Base-by-base conservation (phyloP, 306 rosid genomes). In the Acmispon strigosus region DNA sequence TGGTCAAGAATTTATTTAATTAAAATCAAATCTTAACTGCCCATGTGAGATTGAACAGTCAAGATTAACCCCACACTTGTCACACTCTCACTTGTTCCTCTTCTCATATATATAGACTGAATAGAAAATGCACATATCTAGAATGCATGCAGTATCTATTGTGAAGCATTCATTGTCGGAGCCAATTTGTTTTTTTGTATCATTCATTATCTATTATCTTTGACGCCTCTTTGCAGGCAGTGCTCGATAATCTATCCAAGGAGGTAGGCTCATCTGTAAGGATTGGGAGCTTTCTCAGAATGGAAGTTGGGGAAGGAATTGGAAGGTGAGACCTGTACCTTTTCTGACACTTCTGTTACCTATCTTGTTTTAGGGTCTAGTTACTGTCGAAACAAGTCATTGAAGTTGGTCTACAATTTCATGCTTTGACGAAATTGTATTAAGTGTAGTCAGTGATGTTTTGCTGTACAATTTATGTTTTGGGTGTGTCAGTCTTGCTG, bases 281-380 rank as follows among this genome's bases (percentile, higher is more conserved):
- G 89, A 76, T 91, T 56, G 83, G 83, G 57, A 86, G 37, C 89
- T 91, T 94, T 85, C 84, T 89, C 77, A 84, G 97, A 80, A 88
- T 91, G 89, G 96, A 89, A 77, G 90, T 94, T 66, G 96, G 97
- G 51, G 97, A 91, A 85, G 97, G 97, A 85, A 85, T 87, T 80
- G 86, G 82, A 74, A 85, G 97, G 96, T 89, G 79, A 72, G 55
- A 70, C 68, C 53, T 62, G 57, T 74, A 45, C 58, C 37, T 24
- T 57, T 62, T 60, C 43, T 24, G 17, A 10, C 32, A 18, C 15
- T 47, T 16, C 24, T 58, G n/a, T 24, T 68, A 53, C 53, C 29
- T 62, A 10, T 52, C 22, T 9, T 81, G 22, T 37, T 42, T 29
- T 49, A 62, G 43, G 45, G 19, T 60, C 36, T 32, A 19, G 43